Percentiles rank a stretch among this genome's conserved stretches.
These are phyloP conservation scores for Rhizoclosmatium globosum DNA, from an alignment of 192 early-diverging fungal species.

Conservation along the genomic window DNA sequence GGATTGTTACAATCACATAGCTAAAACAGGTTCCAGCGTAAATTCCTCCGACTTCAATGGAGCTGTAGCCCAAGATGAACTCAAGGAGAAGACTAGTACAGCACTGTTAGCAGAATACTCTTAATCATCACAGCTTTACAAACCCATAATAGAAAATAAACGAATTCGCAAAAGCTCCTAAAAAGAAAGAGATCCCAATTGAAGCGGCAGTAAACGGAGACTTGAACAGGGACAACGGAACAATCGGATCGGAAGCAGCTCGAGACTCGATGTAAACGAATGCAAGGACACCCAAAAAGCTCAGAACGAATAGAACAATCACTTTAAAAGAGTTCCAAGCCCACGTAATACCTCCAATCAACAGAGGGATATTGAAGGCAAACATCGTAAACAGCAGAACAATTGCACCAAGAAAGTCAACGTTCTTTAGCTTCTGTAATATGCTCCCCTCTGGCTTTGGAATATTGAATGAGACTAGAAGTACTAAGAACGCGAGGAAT, in stretches of 20 bases:
- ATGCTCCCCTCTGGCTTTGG: constrained; percentile 55
- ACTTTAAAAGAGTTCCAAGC: constrained; percentile 63
- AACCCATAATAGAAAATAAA: constrained; percentile 76
- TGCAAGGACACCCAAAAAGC: background rate
- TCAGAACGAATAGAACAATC: constrained; percentile 41
- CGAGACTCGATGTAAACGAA: constrained; percentile 34
- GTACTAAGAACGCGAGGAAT: constrained; percentile 58
- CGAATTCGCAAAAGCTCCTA: constrained; percentile 50
- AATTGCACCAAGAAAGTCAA: constrained; percentile 73
- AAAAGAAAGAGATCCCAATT: constrained; percentile 24
- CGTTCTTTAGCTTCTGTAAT: constrained; percentile 62
- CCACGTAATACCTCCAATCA: constrained; percentile 70
- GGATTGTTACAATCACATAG: constrained; percentile 72
- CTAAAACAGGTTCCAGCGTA: constrained; percentile 77
- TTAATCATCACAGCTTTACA: constrained; percentile 35
- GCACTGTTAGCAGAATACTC: background rate
- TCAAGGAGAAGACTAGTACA: constrained; percentile 68
- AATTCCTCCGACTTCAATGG: constrained; percentile 77
- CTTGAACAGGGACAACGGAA: constrained; percentile 31
- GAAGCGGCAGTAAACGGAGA: constrained; percentile 2
- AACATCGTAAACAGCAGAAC: constrained; percentile 60
- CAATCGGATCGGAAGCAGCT: constrained; percentile 38
- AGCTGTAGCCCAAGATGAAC: constrained; percentile 75
- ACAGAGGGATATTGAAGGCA: constrained; percentile 66
- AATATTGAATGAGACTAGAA: constrained; percentile 62